Evolutionary conservation across 2,329 filamentous ascomycete species (phyloP).

Genomic region (Dactylonectria macrodidyma): DNA sequence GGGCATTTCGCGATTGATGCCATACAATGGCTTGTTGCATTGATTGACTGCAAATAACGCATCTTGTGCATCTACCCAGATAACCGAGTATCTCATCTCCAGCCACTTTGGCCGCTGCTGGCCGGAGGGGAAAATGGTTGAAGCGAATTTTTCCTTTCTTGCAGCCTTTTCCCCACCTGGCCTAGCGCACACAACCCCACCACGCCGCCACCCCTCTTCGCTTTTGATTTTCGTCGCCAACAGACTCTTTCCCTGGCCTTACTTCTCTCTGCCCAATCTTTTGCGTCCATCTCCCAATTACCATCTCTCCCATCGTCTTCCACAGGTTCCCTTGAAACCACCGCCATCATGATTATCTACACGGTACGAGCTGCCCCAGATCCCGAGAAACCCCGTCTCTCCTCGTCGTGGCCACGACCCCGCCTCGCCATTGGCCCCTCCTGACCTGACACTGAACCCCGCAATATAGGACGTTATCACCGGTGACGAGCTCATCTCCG

Average conservation of each 20-base stretch:
- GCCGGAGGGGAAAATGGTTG: conserved; percentile 29
- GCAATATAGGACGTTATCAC: conserved; percentile 83
- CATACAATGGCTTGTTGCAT: conserved; percentile 12
- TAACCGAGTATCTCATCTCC: not conserved
- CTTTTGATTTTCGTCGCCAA: conserved; percentile 48
- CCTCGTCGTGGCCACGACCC: conserved; percentile 24
- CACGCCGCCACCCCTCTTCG: conserved; percentile 43
- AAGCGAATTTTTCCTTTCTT: conserved; percentile 30
- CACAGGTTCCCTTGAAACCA: conserved; percentile 44
- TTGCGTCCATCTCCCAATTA: conserved; percentile 32
- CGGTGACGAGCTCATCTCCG: conserved; percentile 96
- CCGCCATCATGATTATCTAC: conserved; percentile 81
- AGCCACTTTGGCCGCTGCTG: not conserved
- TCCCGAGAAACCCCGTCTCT: conserved; percentile 4
- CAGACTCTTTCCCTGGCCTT: conserved; percentile 42
- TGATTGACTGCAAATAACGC: conserved; percentile 14
- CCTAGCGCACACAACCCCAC: conserved; percentile 37
- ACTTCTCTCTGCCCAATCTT: conserved; percentile 38
- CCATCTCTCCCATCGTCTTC: conserved; percentile 39
- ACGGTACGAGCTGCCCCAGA: conserved; percentile 63
- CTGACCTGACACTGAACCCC: conserved; percentile 48
- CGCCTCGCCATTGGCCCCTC: conserved; percentile 35
- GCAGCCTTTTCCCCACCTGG: conserved; percentile 20
- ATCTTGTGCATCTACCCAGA: conserved; percentile 2
- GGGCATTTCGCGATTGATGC: conserved; percentile 29